Evolutionary conservation across 768 basidiomycete species (phyloP), one percentile per base, ranked within the genome.

Genomic region (Leccinum olivaceopallidum): DNA sequence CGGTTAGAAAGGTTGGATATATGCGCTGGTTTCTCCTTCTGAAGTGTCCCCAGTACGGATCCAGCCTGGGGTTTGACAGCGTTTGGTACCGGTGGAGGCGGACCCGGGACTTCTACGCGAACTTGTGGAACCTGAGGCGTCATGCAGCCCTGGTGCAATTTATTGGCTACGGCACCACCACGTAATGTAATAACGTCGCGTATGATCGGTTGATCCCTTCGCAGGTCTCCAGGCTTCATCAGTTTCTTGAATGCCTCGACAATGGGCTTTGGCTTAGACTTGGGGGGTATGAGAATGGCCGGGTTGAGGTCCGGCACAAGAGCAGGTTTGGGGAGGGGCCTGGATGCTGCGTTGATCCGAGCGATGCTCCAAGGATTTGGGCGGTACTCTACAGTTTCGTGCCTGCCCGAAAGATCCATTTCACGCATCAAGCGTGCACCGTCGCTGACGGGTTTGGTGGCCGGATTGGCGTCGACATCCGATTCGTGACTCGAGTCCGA

Each of bases 351-450:
- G 63, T 93, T 93, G 32, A 89, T 85, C 66, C 85, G 88, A 4
- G 91, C 90, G 58, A 93, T 90, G 58, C 83, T 84, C 81, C 90
- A 93, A 0, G 91, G 91, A 67, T 91, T 92, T 0, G 89, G 83
- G 54, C 84, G 88, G 76, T 85, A 91, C 6, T 76, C 69, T 1
- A 86, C 89, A 34, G 78, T 71, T 56, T 92, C 90, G 56, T 82
- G 75, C 52, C 90, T 78, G 2, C 75, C 67, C 0, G 86, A 81
- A 2, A 91, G 73, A 63, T 91, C 88, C 53, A 91, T 70, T 24
- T 86, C 84, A 2, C 79, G 73, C 53, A 83, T 53, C 0, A 77
- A 65, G 10, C 57, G 67, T 2, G 72, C 64, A 8, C 77, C 74
- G 20, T 67, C 65, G 18, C 71, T 56, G 24, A 58, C 56, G 6